Evolutionary conservation across 257 asterid species (phyloP), one percentile per base, ranked within the genome.

Genomic region (Solanum etuberosum): DNA sequence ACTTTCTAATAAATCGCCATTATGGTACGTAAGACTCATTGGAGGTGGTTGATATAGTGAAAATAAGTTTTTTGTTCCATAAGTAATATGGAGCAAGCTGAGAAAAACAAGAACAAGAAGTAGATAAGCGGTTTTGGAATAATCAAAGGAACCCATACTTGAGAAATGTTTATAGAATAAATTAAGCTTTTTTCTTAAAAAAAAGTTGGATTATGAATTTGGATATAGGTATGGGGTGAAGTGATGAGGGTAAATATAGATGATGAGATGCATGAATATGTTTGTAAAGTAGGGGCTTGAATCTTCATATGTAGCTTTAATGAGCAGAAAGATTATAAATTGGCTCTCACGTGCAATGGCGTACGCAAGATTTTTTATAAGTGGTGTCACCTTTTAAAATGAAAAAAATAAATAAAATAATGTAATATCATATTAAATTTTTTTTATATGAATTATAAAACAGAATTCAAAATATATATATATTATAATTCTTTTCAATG

Each of bases 1-100:
- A 65, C 98, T 95, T 32, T 48, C 83, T 25, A 95, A 93, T 25
- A 95, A 96, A 8, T 93, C 34, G 38, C 98, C 98, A 11, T 91
- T 90, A 94, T 95, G 97, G 84, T 93, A 94, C 12, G 86, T 85
- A 25, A 89, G 80, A n/a, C 68, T 29, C 51, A 88, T 85, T 21
- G 92, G 61, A 54, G 91, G 90, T 15, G 92, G 82, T 46, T 87
- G 32, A 83, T 91, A 89, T 7, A 91, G 83, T 14, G 68, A 65
- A 40, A 67, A 63, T 32, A 88, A 86, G 20, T 57, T 87, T 85
- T 90, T 87, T 72, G 90, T 31, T 32, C 87, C 91, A n/a, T 76
- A 74, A 67, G 84, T 37, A 7, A 23, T 14, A 3, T 14, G 40
- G 38, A 78, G 42, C 25, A 78, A 77, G 68, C 86, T 71, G 8